A percentile compares a stretch with the other conserved stretches of the same genome.
Evolutionary conservation across 257 asterid species (phyloP).

Genomic region (Euphrasia confusa): DNA sequence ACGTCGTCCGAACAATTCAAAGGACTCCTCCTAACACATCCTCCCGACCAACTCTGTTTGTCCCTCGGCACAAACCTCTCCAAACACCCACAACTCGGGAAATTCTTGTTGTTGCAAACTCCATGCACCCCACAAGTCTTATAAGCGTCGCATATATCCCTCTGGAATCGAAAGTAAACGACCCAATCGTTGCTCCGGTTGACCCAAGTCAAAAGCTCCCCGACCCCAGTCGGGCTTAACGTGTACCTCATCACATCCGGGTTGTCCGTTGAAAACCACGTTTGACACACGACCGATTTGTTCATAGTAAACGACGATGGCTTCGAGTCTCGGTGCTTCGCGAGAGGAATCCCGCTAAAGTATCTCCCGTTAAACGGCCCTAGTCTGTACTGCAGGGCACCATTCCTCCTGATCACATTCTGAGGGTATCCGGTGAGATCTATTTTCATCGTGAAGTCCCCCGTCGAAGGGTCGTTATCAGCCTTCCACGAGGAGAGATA

Average conservation of each 20-base stretch:
- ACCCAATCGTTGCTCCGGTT: background rate
- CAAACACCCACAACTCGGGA: slow-evolving; percentile 1
- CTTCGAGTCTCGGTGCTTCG: no score
- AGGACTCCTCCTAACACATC: background rate
- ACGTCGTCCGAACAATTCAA: background rate
- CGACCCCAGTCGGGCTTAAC: background rate
- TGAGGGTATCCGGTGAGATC: slow-evolving; percentile 32
- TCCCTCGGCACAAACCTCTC: slow-evolving; percentile 8
- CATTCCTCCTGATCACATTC: slow-evolving; percentile 14
- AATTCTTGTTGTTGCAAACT: background rate
- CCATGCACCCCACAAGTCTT: background rate
- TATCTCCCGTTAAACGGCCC: slow-evolving; percentile 35
- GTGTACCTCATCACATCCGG: background rate
- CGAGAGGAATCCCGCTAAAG: slow-evolving; percentile 24
- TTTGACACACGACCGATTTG: background rate
- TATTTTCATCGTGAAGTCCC: slow-evolving; percentile 21
- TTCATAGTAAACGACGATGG: background rate
- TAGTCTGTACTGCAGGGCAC: background rate
- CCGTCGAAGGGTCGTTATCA: slow-evolving; percentile 34
- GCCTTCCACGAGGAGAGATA: slow-evolving; percentile 30
- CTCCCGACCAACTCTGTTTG: background rate
- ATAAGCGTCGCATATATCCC: background rate
- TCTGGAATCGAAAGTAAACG: background rate
- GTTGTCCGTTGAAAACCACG: no score
- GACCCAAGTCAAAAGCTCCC: background rate